Conservation (phyloP, 768 basidiomycete species). For the Leucogyrophana mollusca region DNA sequence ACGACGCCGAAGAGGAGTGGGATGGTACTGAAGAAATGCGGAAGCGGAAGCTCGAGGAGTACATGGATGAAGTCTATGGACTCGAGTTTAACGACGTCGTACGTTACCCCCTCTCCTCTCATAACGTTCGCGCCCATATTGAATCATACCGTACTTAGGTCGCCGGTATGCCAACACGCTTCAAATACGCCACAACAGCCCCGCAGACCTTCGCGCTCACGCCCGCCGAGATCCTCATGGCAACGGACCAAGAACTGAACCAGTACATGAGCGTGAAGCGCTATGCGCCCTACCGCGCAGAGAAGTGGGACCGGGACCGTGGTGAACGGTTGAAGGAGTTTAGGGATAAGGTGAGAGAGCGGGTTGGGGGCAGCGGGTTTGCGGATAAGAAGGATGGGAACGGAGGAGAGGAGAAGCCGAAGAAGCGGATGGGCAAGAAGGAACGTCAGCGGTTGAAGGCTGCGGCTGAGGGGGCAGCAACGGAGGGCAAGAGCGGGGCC, state of each 20-base stretch:
- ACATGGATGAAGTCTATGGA: conserved; percentile 88
- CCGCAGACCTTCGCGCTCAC: conserved; percentile 66
- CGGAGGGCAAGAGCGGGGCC: background rate
- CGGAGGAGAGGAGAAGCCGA: conserved; percentile 31
- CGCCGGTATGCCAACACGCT: conserved; percentile 85
- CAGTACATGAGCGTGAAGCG: conserved; percentile 87
- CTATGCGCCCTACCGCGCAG: conserved; percentile 84
- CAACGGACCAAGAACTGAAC: conserved; percentile 92
- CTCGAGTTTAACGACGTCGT: conserved; percentile 97
- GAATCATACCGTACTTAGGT: conserved; percentile 1
- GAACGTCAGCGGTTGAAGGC: conserved; percentile 55
- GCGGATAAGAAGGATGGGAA: conserved; percentile 15
- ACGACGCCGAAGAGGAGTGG: conserved; percentile 63
- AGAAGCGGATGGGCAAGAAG: conserved; percentile 72
- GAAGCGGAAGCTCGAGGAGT: conserved; percentile 77
- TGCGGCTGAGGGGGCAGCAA: conserved; percentile 12
- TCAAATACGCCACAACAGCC: conserved; percentile 81
- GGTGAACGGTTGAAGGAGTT: conserved; percentile 70
- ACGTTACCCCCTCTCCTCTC: conserved; percentile 23
- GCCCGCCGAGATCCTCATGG: conserved; percentile 85
- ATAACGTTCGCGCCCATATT: background rate
- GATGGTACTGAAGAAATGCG: conserved; percentile 90
- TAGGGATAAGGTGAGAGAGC: conserved; percentile 55
- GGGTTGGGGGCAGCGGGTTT: conserved; percentile 25
- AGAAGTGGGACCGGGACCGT: conserved; percentile 64